Evolutionary conservation across 1,284 basidiomycete species (phyloP).

Genomic region (Phlebopus sp.): DNA sequence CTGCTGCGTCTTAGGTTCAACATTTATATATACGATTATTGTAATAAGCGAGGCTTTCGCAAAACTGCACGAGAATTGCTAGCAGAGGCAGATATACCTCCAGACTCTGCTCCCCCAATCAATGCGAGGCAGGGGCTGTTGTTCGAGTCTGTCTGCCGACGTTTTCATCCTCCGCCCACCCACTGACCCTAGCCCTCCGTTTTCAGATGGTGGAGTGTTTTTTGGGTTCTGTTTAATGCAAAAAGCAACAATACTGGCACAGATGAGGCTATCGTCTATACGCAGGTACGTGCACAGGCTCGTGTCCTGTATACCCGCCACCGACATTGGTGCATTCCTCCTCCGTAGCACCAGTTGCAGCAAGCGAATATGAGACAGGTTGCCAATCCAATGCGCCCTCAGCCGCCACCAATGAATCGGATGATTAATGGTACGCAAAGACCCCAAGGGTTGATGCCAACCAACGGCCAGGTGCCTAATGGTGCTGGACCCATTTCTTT

Average conservation of each 20-base stretch:
- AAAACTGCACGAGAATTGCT: slow-evolving; percentile 66
- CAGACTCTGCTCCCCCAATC: slow-evolving; percentile 66
- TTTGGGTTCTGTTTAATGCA: slow-evolving; percentile 78
- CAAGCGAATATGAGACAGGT: slow-evolving; percentile 31
- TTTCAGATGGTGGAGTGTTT: slow-evolving; percentile 80
- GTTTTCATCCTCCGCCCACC: slow-evolving; percentile 6
- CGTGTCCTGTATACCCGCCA: slow-evolving; percentile 10
- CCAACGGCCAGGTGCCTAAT: slow-evolving; percentile 28
- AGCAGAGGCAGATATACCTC: slow-evolving; percentile 58
- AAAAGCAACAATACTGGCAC: slow-evolving; percentile 61
- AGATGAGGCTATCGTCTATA: slow-evolving; percentile 70
- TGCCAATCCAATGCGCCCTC: slow-evolving; percentile 26
- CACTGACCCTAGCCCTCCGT: slow-evolving; percentile 4
- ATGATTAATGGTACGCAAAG: slow-evolving; percentile 35
- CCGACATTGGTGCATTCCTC: slow-evolving; percentile 6
- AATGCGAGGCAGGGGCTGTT: slow-evolving; percentile 77
- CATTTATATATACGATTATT: slow-evolving; percentile 83
- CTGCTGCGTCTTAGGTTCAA: slow-evolving; percentile 58
- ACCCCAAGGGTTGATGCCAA: slow-evolving; percentile 17
- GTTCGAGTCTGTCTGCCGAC: slow-evolving; percentile 63
- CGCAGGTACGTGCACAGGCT: slow-evolving; percentile 48
- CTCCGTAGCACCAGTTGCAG: slow-evolving; percentile 38
- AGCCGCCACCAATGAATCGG: slow-evolving; percentile 25
- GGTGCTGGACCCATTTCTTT: slow-evolving; percentile 23
- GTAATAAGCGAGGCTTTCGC: slow-evolving; percentile 68